Evolutionary conservation across 2,329 filamentous ascomycete species (phyloP).

Genomic region (Plectosphaerella sp.): DNA sequence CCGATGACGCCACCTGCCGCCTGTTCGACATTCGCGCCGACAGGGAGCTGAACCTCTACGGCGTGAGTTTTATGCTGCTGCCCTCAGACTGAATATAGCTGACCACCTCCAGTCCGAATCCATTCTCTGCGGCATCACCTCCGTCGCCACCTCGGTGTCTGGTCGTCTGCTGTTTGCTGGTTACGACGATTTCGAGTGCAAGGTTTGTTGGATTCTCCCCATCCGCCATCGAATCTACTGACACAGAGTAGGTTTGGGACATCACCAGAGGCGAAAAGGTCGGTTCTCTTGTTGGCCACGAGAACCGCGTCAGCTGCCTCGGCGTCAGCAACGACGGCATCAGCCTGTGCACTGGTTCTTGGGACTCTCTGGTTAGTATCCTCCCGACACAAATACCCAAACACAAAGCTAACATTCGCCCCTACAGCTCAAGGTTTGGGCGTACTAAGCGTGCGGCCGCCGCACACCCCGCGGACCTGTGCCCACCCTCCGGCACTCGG

Average conservation of each 20-base stretch:
- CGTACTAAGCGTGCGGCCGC: conserved; percentile 51
- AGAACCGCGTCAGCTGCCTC: conserved; percentile 97
- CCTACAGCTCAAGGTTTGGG: conserved; percentile 78
- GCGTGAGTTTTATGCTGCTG: conserved; percentile 40
- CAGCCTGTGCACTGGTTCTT: conserved; percentile 98
- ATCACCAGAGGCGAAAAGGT: conserved; percentile 95
- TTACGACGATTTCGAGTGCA: conserved; percentile 99
- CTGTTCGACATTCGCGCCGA: conserved; percentile 98
- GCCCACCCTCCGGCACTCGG: not conserved
- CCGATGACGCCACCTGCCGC: conserved; percentile 94
- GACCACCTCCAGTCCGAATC: conserved; percentile 71
- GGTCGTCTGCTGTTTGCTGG: conserved; percentile 92
- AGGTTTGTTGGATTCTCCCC: conserved; percentile 57
- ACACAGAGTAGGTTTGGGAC: conserved; percentile 77
- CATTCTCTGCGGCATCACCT: conserved; percentile 96
- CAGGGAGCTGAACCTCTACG: conserved; percentile 67
- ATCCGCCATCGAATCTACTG: conserved; percentile 2
- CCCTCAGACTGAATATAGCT: not conserved
- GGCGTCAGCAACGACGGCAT: conserved; percentile 99
- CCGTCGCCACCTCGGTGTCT: conserved; percentile 95
- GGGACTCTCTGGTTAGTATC: conserved; percentile 95
- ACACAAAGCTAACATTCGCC: conserved; percentile 26
- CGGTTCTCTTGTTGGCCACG: conserved; percentile 91
- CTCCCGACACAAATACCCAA: conserved; percentile 20
- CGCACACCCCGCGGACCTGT: not conserved